phyloP scores from a whole-genome alignment of 2,329 filamentous ascomycete genomes.

The Byssochlamys sp. region DNA sequence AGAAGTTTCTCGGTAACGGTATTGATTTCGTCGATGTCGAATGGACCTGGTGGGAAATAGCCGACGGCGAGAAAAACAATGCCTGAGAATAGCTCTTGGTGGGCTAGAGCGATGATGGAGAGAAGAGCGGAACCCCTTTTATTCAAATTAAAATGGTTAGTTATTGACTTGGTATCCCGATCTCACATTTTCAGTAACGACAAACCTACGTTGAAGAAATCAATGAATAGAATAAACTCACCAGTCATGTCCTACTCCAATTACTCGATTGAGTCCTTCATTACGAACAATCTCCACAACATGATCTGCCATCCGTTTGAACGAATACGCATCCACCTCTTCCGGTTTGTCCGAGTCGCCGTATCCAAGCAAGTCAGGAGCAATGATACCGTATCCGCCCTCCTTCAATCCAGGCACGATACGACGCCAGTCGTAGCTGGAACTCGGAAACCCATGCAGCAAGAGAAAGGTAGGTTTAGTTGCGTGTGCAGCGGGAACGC shows the following conservation, averaged over 20 bases:
- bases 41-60: neutral
- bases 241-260: slow-evolving; percentile 18
- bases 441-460: slow-evolving; percentile 43
- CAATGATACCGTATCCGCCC: slow-evolving; percentile 36
- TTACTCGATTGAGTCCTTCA: slow-evolving; percentile 12
- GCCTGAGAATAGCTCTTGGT: slow-evolving; percentile 1
- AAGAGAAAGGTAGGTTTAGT: slow-evolving; percentile 33
- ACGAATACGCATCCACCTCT: slow-evolving; percentile 16
- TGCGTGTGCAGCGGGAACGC: slow-evolving; percentile 10
- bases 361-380: slow-evolving; percentile 34
- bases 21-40: slow-evolving; percentile 1
- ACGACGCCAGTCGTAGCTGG: slow-evolving; percentile 35
- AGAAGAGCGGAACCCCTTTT: neutral
- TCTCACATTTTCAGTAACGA: too few relatives aligned
- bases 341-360: slow-evolving; percentile 25
- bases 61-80: slow-evolving; percentile 3
- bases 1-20: neutral
- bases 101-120: neutral
- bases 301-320: slow-evolving; percentile 24
- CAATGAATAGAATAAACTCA: neutral
- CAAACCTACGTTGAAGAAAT: too few relatives aligned
- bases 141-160: neutral
- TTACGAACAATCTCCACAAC: slow-evolving; percentile 25
- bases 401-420: slow-evolving; percentile 28
- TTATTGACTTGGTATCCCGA: too few relatives aligned